These are phyloP conservation scores for Cyberlindnera mycetangii DNA, from an alignment of 805 yeast genomes.

Conservation along the genomic window DNA sequence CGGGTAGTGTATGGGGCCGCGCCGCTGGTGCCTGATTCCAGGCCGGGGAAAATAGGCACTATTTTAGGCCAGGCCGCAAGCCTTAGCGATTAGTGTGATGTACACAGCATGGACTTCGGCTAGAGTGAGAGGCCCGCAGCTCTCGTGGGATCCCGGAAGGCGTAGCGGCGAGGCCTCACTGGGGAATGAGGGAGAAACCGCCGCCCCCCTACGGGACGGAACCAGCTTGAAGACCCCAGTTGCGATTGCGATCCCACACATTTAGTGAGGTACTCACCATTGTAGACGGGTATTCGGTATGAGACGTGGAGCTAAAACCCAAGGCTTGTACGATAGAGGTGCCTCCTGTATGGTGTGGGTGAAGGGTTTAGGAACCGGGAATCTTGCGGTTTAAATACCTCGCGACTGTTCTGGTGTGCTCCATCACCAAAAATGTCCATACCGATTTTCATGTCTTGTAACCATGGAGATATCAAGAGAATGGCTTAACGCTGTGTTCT, in stretches of 20 bases:
- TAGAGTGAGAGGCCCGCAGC: too few species aligned
- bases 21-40: conserved; percentile 6
- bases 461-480: conserved; percentile 24
- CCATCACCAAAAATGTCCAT: conserved; percentile 15
- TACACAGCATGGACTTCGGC: too few species aligned
- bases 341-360: background rate
- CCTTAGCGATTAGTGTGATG: too few species aligned
- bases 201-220: too few species aligned
- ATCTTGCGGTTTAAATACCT: conserved; percentile 15
- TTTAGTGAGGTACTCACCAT: background rate
- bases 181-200: background rate
- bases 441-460: conserved; percentile 18
- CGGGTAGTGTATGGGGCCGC: background rate
- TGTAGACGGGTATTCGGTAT: background rate
- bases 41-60: too few species aligned
- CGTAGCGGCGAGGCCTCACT: background rate
- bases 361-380: conserved; percentile 5
- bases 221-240: background rate
- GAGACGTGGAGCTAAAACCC: background rate
- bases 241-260: background rate
- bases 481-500: conserved; percentile 17
- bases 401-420: conserved; percentile 15
- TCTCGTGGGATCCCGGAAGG: background rate
- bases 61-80: too few species aligned
- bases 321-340: too few species aligned